A percentile compares a stretch with the other conserved stretches of the same genome.
Conservation (phyloP, 2,329 filamentous ascomycete genomes). For the Hypoxylon sp. region DNA sequence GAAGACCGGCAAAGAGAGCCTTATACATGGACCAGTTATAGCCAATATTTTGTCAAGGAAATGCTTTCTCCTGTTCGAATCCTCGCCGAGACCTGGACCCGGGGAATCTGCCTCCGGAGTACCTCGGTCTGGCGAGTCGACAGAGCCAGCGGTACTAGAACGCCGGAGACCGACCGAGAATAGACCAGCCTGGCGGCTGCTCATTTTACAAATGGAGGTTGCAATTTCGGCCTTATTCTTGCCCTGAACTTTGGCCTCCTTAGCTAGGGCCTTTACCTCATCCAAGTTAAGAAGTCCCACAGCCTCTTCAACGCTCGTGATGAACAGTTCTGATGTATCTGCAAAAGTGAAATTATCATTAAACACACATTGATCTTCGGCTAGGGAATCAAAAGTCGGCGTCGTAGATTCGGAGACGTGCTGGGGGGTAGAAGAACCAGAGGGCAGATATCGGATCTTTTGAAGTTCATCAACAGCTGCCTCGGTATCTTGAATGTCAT, state of each 20-base stretch:
- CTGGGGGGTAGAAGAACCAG: conserved; percentile 35
- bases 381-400: conserved; percentile 52
- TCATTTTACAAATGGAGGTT: conserved; percentile 79
- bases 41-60: conserved; percentile 83
- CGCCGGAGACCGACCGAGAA: conserved; percentile 76
- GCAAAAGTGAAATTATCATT: conserved; percentile 80
- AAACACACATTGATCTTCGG: conserved; percentile 63
- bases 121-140: conserved; percentile 62
- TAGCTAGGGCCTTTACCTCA: conserved; percentile 87
- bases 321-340: conserved; percentile 80
- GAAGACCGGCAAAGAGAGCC: conserved; percentile 79
- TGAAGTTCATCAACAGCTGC: conserved; percentile 77
- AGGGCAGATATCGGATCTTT: conserved; percentile 68
- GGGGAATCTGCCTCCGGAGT: conserved; percentile 57
- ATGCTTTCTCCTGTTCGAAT: conserved; percentile 78
- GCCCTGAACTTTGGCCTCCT: conserved; percentile 87
- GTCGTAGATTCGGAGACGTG: conserved; percentile 37
- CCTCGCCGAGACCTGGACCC: conserved; percentile 50
- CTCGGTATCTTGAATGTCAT: conserved; percentile 83
- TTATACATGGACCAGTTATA: conserved; percentile 85
- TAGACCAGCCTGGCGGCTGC: conserved; percentile 82
- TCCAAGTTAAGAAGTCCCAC: conserved; percentile 86
- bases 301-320: conserved; percentile 86
- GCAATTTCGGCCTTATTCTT: conserved; percentile 89
- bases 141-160: conserved; percentile 72